Conservation (phyloP, 371 early-diverging fungal genomes). For the Encephalitozoon romaleae region DNA sequence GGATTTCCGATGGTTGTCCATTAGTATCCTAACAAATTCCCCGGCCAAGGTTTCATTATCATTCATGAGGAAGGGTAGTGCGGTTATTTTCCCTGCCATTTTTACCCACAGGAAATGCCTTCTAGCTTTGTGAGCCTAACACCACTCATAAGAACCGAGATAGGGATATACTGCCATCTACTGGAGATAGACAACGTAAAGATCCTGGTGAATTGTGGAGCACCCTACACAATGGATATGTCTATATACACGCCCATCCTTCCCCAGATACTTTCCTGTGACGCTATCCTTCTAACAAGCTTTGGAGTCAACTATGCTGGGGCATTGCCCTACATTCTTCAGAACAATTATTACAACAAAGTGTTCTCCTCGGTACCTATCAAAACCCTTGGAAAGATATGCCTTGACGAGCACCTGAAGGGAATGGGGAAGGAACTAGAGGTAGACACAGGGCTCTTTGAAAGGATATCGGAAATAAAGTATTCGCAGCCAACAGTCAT, state of each 20-base stretch:
- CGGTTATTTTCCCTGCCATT: neutral
- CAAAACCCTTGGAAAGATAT: constrained; percentile 72
- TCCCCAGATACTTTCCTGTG: constrained; percentile 64
- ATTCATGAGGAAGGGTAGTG: neutral
- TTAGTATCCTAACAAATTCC: constrained; percentile 16
- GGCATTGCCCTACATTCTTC: constrained; percentile 72
- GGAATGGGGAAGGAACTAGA: constrained; percentile 64
- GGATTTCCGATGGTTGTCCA: neutral
- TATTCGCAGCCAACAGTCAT: constrained; percentile 80
- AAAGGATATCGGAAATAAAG: constrained; percentile 69
- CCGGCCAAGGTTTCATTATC: neutral
- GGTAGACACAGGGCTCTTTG: constrained; percentile 65
- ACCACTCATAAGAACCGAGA: constrained; percentile 23
- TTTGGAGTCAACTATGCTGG: constrained; percentile 76
- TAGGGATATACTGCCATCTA: constrained; percentile 45
- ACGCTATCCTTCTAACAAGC: constrained; percentile 80
- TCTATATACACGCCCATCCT: constrained; percentile 35
- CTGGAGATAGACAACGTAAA: constrained; percentile 52
- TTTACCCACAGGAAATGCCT: constrained; percentile 4
- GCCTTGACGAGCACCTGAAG: constrained; percentile 66
- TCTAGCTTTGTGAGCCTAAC: constrained; percentile 22
- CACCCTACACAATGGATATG: constrained; percentile 31
- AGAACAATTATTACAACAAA: constrained; percentile 72
- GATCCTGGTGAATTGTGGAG: constrained; percentile 60
- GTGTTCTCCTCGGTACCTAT: constrained; percentile 83